These are phyloP conservation scores for Spiraea crenata DNA, from an alignment of 331 rosid species.

Conservation along the genomic window DNA sequence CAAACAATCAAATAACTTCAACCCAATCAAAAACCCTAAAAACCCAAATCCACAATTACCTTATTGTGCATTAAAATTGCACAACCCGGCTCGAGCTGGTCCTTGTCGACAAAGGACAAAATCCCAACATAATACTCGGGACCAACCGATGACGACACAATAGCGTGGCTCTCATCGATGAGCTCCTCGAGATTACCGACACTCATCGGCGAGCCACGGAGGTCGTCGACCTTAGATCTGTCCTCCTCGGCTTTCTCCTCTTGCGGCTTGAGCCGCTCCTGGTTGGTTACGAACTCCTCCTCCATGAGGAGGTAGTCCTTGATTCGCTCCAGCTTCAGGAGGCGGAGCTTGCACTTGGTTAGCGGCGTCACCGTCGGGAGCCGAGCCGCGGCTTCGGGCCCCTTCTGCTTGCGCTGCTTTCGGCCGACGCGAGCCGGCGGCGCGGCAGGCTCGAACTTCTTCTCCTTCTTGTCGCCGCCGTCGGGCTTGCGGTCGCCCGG, in stretches of 20 bases:
- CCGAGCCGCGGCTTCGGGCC: constrained; percentile 94
- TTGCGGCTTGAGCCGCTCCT: constrained; percentile 92
- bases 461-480: constrained; percentile 81
- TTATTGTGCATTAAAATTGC: constrained; percentile 95
- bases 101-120: constrained; percentile 91
- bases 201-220: constrained; percentile 96
- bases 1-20: background rate
- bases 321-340: constrained; percentile 83
- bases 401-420: constrained; percentile 93
- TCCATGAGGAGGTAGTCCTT: constrained; percentile 94
- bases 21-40: constrained; percentile 6
- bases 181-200: constrained; percentile 92
- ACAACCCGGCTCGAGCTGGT: constrained; percentile 96
- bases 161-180: constrained; percentile 94
- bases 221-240: constrained; percentile 96
- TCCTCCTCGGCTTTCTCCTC: constrained; percentile 98
- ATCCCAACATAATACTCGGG: constrained; percentile 96
- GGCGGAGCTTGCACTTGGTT: constrained; percentile 83
- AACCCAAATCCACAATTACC: constrained; percentile 41
- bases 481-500: constrained; percentile 89
- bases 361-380: constrained; percentile 90
- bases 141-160: constrained; percentile 95
- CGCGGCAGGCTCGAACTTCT: constrained; percentile 79
- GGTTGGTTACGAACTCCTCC: constrained; percentile 92
- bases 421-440: constrained; percentile 85